Conservation (phyloP, 345 rosid species). For the Chamaenerion angustifolium region DNA sequence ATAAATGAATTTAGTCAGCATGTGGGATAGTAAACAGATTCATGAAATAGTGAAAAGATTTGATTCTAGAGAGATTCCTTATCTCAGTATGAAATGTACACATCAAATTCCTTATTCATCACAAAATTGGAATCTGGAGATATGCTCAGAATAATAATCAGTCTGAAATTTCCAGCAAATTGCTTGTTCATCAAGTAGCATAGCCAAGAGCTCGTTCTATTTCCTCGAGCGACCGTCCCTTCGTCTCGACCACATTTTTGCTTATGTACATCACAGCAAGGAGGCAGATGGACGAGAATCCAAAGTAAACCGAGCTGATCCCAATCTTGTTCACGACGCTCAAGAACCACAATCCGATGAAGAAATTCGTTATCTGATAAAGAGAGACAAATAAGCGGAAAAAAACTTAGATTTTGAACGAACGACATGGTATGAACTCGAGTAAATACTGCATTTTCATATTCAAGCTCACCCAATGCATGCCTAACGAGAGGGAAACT, state of each 20-base stretch:
- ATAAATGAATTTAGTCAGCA: too few species aligned
- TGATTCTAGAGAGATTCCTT: too few species aligned
- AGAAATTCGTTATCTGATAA: slow-evolving; percentile 71
- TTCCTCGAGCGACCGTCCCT: slow-evolving; percentile 91
- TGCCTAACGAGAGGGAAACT: slow-evolving; percentile 78
- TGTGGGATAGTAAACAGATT: too few species aligned
- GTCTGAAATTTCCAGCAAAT: too few species aligned
- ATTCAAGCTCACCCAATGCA: slow-evolving; percentile 84
- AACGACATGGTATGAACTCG: too few species aligned
- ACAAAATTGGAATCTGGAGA: too few species aligned
- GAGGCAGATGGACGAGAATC: slow-evolving; percentile 62
- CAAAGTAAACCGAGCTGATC: slow-evolving; percentile 77
- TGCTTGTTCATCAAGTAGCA: slow-evolving; percentile 12
- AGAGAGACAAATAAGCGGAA: not conserved
- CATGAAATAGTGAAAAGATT: too few species aligned
- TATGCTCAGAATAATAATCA: too few species aligned
- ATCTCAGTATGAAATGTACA: too few species aligned
- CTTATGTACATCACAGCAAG: slow-evolving; percentile 75
- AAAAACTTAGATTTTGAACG: not conserved
- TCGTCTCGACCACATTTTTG: slow-evolving; percentile 76
- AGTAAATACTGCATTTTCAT: too few species aligned
- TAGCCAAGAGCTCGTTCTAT: slow-evolving; percentile 74
- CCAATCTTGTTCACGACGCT: slow-evolving; percentile 88
- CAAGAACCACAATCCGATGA: slow-evolving; percentile 83
- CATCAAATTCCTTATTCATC: too few species aligned